Conservation (phyloP, 2,329 filamentous ascomycete genomes). For the Cladosporium oxysporum region DNA sequence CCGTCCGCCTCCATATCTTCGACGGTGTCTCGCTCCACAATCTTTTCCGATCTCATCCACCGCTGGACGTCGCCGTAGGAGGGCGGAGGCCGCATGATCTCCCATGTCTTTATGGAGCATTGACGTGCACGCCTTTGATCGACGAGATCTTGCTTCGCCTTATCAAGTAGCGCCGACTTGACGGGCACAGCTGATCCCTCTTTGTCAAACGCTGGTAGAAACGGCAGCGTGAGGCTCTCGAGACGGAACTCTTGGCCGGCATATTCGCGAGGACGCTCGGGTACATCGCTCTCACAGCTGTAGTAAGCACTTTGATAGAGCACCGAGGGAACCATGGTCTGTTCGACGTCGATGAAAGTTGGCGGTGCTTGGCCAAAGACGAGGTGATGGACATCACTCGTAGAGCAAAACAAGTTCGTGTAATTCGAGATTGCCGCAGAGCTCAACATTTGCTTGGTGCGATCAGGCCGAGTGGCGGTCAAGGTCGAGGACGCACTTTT, state of each 20-base stretch:
- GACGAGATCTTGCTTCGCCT: slow-evolving; percentile 50
- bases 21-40: slow-evolving; percentile 23
- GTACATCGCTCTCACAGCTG: slow-evolving; percentile 79
- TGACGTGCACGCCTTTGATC: slow-evolving; percentile 56
- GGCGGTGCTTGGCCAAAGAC: slow-evolving; percentile 47
- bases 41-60: slow-evolving; percentile 60
- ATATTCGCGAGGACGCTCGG: slow-evolving; percentile 75
- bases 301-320: slow-evolving; percentile 88
- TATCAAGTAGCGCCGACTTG: slow-evolving; percentile 57
- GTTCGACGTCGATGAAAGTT: slow-evolving; percentile 48
- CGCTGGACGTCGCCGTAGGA: slow-evolving; percentile 65
- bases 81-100: slow-evolving; percentile 71
- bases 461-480: slow-evolving; percentile 53
- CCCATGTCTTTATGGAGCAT: slow-evolving; percentile 73
- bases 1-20: slow-evolving; percentile 34
- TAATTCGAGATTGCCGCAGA: slow-evolving; percentile 22
- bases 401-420: slow-evolving; percentile 28
- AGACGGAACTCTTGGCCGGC: slow-evolving; percentile 83
- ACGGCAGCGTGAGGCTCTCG: slow-evolving; percentile 73
- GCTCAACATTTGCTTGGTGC: slow-evolving; percentile 22
- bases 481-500: neutral
- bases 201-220: slow-evolving; percentile 68
- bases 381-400: slow-evolving; percentile 28
- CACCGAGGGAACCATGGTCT: slow-evolving; percentile 65
- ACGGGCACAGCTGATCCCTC: slow-evolving; percentile 56